Evolutionary conservation across 768 basidiomycete species (phyloP), one percentile per base, ranked within the genome.

Genomic region (Lactarius hengduanensis): DNA sequence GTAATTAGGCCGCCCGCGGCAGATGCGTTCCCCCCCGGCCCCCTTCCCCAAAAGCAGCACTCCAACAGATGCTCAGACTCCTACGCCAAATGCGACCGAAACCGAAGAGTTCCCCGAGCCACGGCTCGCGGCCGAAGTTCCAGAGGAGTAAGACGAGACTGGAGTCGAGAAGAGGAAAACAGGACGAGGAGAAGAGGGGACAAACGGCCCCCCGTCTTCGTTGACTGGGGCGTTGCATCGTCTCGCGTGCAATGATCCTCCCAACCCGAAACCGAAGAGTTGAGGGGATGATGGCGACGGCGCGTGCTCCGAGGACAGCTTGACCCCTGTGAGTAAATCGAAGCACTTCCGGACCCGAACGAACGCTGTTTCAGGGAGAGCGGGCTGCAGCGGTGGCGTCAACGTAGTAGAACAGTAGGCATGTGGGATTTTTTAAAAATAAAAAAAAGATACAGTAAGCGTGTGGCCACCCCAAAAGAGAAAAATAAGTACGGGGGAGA

Each of bases 1-100:
- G 58, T 16, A 63, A 22, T 32, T 55, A 47, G 62, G 26, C 66
- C 62, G 53, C 66, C 66, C 62, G 66, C 66, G 66, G 66, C 62
- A 34, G 22, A 55, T 57, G 58, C 38, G 38, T 34, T 22, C 45
- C 18, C 61, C 28, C 18, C 18, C 34, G 34, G 11, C 32, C 56
- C 32, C 56, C 53, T 43, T 4, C 28, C 47, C 15, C 36, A 20
- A 59, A 45, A 40, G 16, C 45, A 43, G 28, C 22, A 15, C n/a
- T 41, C 47, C 41, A 28, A n/a, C 10, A 32, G 13, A 53, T 55
- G 22, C 22, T 54, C 62, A 58, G 10, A 54, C 58, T 15, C 61
- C 47, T 66, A 41, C 36, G 16, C 20, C 56, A 62, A 62, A 50
- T 62, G 30, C 61, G 22, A 50, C 61, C 61, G 61, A 66, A 40